Percentiles rank a stretch among this genome's conserved stretches.
Conservation (phyloP, 2,329 filamentous ascomycete genomes). For the Fusarium nanum region DNA sequence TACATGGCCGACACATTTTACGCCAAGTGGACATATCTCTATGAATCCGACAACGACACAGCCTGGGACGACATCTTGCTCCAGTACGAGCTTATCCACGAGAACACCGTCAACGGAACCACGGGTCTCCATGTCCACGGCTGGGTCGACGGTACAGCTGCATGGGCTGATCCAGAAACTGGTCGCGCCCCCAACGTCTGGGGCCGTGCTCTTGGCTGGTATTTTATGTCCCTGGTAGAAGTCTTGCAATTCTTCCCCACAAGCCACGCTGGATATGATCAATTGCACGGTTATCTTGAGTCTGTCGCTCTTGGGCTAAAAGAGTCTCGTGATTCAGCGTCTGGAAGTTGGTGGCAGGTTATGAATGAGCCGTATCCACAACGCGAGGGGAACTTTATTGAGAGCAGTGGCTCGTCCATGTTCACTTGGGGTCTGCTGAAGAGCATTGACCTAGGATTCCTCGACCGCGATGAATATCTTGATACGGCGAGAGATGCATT, state of each 20-base stretch:
- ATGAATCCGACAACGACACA: conserved; percentile 51
- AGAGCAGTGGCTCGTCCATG: conserved; percentile 68
- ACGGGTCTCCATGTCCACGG: conserved; percentile 62
- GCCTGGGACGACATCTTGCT: conserved; percentile 57
- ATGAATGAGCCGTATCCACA: conserved; percentile 62
- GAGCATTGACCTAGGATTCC: conserved; percentile 45
- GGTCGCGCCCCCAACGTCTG: conserved; percentile 64
- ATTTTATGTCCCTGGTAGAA: conserved; percentile 61
- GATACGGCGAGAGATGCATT: conserved; percentile 22
- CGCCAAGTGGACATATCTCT: conserved; percentile 52
- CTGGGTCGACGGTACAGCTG: conserved; percentile 60
- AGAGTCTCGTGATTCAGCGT: conserved; percentile 52
- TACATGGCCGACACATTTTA: conserved; percentile 61
- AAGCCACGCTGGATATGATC: conserved; percentile 48
- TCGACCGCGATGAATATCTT: conserved; percentile 24
- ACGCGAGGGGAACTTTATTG: conserved; percentile 65
- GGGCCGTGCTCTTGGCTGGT: conserved; percentile 64
- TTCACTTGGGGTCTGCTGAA: conserved; percentile 64
- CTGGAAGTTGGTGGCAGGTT: conserved; percentile 68
- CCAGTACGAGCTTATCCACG: conserved; percentile 59
- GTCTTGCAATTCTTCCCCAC: conserved; percentile 57
- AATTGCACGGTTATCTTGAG: conserved; percentile 53
- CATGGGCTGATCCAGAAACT: conserved; percentile 61
- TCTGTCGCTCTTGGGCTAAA: conserved; percentile 55
- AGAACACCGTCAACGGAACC: conserved; percentile 52